Evolutionary conservation across 805 yeast genomes (phyloP), one percentile per base, ranked within the genome.

Genomic region (Metschnikowia corniflorae): DNA sequence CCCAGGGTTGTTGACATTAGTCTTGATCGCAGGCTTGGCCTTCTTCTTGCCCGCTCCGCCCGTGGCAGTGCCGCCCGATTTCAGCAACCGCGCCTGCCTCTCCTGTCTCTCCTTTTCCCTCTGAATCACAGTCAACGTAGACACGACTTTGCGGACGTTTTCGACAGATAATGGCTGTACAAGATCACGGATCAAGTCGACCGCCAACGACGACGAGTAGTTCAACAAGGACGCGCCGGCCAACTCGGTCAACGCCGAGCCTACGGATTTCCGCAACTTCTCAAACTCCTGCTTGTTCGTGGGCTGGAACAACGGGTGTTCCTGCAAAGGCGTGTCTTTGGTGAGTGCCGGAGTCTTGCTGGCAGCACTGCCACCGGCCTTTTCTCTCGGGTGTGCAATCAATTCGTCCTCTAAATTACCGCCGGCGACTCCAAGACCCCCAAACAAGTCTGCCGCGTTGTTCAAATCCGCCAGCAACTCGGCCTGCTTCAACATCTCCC

Each of bases 31-130:
- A 39, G 86, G 82, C 63, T 84, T 83, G 40, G 87, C 96, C 78
- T 89, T 91, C 78, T 84, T 83, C 76, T 89, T 88, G 64, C 95
- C 95, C 25, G 94, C 93, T 58, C 96, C 96, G 53, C 94, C 94
- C 16, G 86, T 77, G 26, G 91, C 78, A 18, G 94, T 84, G 47
- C 91, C 93, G 44, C 93, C 91, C 37, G 86, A 73, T 58, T 80
- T 82, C 51, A 83, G 77, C 53, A 85, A 67, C 61, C 96, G 80
- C 17, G 85, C 87, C 54, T 78, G 85, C 71, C 97, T 86, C 67
- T 91, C 97, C 37, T 82, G 83, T 58, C 81, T 82, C 61, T 82
- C 87, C 67, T 91, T 91, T 39, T 88, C 95, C 54, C 83, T 88
- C 44, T 83, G 70, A 38, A 82, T 60, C 4, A 89, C 91, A 49